Conservation (phyloP, 768 basidiomycete species). For the Macrolepiota albuminosa region DNA sequence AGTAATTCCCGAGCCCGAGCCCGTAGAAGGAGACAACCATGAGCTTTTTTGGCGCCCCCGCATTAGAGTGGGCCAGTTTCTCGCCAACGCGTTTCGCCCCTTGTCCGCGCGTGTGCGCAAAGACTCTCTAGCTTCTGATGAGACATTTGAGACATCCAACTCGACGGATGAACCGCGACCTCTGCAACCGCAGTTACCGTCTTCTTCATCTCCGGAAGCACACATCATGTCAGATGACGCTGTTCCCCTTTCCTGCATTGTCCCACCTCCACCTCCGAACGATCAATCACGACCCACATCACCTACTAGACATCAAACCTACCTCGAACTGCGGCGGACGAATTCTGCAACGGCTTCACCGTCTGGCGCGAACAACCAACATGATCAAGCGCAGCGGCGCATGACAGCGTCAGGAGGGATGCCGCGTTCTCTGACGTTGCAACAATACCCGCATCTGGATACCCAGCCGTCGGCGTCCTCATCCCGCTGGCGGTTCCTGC, state of each 20-base stretch:
- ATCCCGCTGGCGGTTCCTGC: conserved; percentile 48
- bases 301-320: conserved; percentile 10
- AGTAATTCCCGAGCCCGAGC: conserved; percentile 39
- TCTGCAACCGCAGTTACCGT: conserved; percentile 2
- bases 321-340: conserved; percentile 4
- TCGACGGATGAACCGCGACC: conserved; percentile 15
- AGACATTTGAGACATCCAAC: conserved; percentile 16
- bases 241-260: conserved; percentile 19
- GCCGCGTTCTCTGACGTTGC: neutral
- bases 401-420: conserved; percentile 15
- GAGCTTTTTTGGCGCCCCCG: conserved; percentile 27
- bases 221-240: conserved; percentile 12
- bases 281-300: conserved; percentile 15
- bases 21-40: conserved; percentile 28
- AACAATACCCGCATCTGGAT: conserved; percentile 7
- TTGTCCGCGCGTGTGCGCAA: conserved; percentile 32
- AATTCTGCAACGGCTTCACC: conserved; percentile 1
- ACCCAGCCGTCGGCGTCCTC: conserved; percentile 7
- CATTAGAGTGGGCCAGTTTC: conserved; percentile 49
- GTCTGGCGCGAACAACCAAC: neutral
- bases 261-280: conserved; percentile 10
- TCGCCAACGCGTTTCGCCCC: conserved; percentile 51
- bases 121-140: conserved; percentile 31
- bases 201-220: conserved; percentile 23
- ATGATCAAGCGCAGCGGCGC: conserved; percentile 1